Conservation (phyloP, 129 eudicot species). For the Rutidosis leptorrhynchoides region DNA sequence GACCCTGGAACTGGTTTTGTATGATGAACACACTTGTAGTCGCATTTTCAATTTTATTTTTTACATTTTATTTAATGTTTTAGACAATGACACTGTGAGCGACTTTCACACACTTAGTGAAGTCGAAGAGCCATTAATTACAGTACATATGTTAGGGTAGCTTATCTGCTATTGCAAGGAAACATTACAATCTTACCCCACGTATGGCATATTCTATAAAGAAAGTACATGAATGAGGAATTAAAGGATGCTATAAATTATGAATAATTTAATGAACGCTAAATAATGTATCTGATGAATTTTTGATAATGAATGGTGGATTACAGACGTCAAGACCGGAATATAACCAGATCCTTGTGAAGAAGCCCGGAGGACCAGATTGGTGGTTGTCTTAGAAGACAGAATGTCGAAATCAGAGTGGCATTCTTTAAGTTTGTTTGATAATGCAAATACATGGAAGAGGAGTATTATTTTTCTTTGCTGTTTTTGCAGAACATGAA, state of each 20-base stretch:
- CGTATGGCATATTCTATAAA: neutral
- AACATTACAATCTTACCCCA: neutral
- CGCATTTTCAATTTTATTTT: neutral
- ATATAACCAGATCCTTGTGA: slow-evolving; percentile 47
- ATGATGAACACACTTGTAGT: neutral
- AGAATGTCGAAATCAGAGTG: slow-evolving; percentile 13
- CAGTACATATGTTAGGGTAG: neutral
- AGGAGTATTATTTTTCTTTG: slow-evolving; percentile 11
- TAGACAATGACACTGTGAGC: neutral
- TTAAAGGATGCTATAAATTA: neutral
- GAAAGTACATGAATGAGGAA: neutral
- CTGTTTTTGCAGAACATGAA: neutral
- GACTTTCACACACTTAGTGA: neutral
- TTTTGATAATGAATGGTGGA: slow-evolving; percentile 9
- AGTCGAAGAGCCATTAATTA: neutral
- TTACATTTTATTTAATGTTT: neutral
- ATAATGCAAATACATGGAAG: slow-evolving; percentile 3
- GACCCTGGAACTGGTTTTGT: neutral
- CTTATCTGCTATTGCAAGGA: neutral
- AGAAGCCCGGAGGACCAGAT: slow-evolving; percentile 51
- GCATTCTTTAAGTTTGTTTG: slow-evolving; percentile 17
- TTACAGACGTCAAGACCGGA: slow-evolving; percentile 66
- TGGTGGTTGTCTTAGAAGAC: slow-evolving; percentile 54
- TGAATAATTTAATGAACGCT: neutral
- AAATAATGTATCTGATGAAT: neutral